phyloP scores from a whole-genome alignment of 129 eudicot species.

The Logfia minima region DNA sequence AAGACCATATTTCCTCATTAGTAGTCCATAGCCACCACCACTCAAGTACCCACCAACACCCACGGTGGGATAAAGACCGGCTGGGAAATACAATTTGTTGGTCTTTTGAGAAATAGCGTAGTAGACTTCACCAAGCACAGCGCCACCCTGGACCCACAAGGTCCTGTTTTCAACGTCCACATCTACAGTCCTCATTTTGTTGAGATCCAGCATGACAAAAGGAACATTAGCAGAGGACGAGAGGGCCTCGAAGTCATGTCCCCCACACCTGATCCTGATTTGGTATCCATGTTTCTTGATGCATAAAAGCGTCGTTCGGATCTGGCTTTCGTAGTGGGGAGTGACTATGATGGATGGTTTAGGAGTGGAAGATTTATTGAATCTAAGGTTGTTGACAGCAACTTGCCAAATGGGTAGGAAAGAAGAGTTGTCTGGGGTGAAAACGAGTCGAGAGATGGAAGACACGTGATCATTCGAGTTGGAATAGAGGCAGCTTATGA shows the following conservation, averaged over 20 bases:
- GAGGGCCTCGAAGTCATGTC: conserved; percentile 27
- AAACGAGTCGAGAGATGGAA: conserved; percentile 17
- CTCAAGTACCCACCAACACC: conserved; percentile 20
- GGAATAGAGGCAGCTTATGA: conserved; percentile 12
- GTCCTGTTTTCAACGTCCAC: conserved; percentile 19
- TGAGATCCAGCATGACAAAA: conserved; percentile 35
- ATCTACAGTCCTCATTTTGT: conserved; percentile 7
- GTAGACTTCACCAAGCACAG: conserved; percentile 23
- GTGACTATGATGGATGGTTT: conserved; percentile 31
- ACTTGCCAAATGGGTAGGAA: conserved; percentile 11
- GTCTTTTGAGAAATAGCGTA: conserved; percentile 10
- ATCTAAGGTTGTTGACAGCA: not conserved
- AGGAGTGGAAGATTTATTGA: not conserved
- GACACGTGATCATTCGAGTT: conserved; percentile 8
- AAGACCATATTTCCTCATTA: conserved; percentile 26
- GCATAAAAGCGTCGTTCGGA: conserved; percentile 5
- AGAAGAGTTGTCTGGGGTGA: conserved; percentile 23
- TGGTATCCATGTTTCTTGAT: conserved; percentile 1
- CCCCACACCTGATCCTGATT: conserved; percentile 26
- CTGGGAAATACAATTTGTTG: conserved; percentile 23
- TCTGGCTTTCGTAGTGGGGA: conserved; percentile 12
- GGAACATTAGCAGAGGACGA: conserved; percentile 23
- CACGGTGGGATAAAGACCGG: conserved; percentile 23
- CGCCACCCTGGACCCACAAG: conserved; percentile 7
- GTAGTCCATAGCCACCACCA: conserved; percentile 32